Evolutionary conservation across 2,329 filamentous ascomycete genomes (phyloP), one percentile per base, ranked within the genome.

Genomic region (Hypoxylon sp.): DNA sequence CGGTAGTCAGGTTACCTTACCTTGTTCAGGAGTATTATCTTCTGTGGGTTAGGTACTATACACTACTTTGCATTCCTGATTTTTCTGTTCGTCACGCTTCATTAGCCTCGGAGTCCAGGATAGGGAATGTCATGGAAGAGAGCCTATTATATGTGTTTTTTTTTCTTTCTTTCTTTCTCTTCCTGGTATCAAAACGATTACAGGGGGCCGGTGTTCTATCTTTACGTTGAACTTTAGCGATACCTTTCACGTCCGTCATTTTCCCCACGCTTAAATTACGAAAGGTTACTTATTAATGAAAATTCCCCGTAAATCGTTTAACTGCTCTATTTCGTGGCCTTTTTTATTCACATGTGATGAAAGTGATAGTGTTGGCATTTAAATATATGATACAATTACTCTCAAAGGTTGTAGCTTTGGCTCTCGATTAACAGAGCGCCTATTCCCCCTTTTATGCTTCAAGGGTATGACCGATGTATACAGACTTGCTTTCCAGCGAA

Each of bases 71-170:
- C 49, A 32, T 59, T 53, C 47, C 24, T 47, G 44, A 6, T 47
- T 28, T 53, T 34, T 47, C 6, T 49, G 22, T 47, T 60, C 11
- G 39, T 43, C 59, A 55, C 55, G 58, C 49, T 44, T 50, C 19
- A 56, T 66, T 44, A 67, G 65, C 65, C 51, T 44, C 58, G 65
- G 65, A 54, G 65, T 68, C 66, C 62, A 64, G 65, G 65, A 66
- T 59, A 19, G n/a, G 34, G 32, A 22, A 20, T 5, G 32, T 52
- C 34, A 15, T 39, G 11, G 17, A 28, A 20, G 37, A n/a, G 52
- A 13, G n/a, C 19, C 15, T 34, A 34, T 47, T 47, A 26, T 17
- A 15, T 59, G 17, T 24, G 32, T 39, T 34, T 51, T 32, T 51
- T 37, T 15, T 43, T 43, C 24, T 37, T 34, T 39, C 34, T 51